Percentiles rank a stretch among this genome's conserved stretches.
phyloP scores from a whole-genome alignment of 805 yeast species.

The Diddensiella transvaalensis region DNA sequence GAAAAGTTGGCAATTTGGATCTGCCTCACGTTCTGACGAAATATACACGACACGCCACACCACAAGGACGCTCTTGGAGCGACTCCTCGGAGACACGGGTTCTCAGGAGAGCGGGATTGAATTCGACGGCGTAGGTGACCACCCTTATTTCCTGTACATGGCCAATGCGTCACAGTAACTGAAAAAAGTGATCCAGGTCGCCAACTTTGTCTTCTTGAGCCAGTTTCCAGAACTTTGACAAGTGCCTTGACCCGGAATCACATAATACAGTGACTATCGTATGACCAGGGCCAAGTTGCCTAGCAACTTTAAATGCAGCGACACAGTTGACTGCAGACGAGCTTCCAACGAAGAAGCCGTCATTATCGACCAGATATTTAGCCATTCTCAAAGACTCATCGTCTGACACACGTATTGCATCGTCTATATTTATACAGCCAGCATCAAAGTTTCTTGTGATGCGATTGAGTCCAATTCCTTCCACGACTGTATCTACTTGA shows the following conservation, averaged over 20 bases:
- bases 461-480: conserved; percentile 90
- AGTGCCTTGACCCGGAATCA: conserved; percentile 86
- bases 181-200: conserved; percentile 4
- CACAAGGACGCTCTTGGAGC: neutral
- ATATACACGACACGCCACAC: neutral
- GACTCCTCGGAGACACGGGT: neutral
- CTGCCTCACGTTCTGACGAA: too few relatives aligned
- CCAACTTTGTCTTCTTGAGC: conserved; percentile 12
- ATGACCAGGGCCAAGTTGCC: conserved; percentile 52
- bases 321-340: conserved; percentile 93
- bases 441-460: conserved; percentile 74
- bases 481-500: conserved; percentile 92
- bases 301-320: conserved; percentile 69
- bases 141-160: neutral
- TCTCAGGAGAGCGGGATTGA: neutral
- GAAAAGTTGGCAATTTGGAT: too few relatives aligned
- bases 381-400: conserved; percentile 87
- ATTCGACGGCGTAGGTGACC: neutral
- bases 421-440: conserved; percentile 71
- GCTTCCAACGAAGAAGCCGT: conserved; percentile 88
- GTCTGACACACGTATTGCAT: conserved; percentile 75
- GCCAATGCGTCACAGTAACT: neutral
- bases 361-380: conserved; percentile 68
- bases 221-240: conserved; percentile 85
- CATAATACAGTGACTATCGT: conserved; percentile 82